Evolutionary conservation across 1,284 basidiomycete genomes (phyloP).

Genomic region (Thecaphora frezii): DNA sequence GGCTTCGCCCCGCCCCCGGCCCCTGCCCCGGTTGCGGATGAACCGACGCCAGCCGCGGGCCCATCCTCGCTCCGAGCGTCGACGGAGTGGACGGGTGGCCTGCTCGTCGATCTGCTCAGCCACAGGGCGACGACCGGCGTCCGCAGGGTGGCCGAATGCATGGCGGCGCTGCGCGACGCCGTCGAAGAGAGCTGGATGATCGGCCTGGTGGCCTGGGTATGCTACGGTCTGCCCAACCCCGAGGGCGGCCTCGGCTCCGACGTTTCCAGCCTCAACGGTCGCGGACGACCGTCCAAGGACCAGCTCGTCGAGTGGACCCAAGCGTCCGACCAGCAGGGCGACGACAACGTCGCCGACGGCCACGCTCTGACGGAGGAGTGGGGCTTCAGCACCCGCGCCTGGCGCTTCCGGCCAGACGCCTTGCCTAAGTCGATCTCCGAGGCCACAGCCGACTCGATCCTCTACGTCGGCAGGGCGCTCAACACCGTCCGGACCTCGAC

Average conservation of each 20-base stretch:
- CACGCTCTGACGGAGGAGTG: background rate
- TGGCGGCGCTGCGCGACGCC: constrained; percentile 23
- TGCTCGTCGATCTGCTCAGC: constrained; percentile 36
- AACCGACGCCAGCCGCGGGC: too few species aligned
- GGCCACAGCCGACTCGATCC: constrained; percentile 75
- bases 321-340: constrained; percentile 15
- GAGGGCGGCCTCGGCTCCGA: constrained; percentile 13
- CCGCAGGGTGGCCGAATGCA: constrained; percentile 18
- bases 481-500: constrained; percentile 69
- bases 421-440: constrained; percentile 73
- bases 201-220: constrained; percentile 36
- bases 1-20: background rate
- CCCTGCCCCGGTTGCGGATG: too few species aligned
- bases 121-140: constrained; percentile 29
- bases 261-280: background rate
- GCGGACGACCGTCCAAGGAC: background rate
- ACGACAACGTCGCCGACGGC: constrained; percentile 15
- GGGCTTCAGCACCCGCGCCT: constrained; percentile 38
- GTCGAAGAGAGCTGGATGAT: constrained; percentile 42
- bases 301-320: constrained; percentile 32
- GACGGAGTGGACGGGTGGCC: constrained; percentile 36
- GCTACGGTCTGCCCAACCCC: constrained; percentile 30
- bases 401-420: constrained; percentile 66
- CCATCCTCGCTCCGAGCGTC: background rate
- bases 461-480: constrained; percentile 82